Evolutionary conservation across 2,329 filamentous ascomycete genomes (phyloP), one percentile per base, ranked within the genome.

Genomic region (Fusarium papillatum): DNA sequence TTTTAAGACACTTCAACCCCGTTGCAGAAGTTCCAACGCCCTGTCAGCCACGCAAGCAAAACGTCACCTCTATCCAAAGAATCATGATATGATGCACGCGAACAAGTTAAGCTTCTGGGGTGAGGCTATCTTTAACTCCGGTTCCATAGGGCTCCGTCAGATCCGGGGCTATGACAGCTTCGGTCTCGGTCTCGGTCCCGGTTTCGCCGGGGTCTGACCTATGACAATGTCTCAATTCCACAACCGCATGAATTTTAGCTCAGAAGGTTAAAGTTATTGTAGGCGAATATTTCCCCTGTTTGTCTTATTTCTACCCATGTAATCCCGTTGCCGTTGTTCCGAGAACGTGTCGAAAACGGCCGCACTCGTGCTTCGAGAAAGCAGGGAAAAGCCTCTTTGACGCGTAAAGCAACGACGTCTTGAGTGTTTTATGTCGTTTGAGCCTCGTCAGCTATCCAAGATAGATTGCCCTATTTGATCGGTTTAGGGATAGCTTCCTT

Each of bases 101-200:
- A 7, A 34, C 50, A 55, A 55, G 29, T 55, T 57, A 57, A 57
- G 50, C 50, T 22, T 57, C 50, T 34, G 4, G 11, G 7, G 13
- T 13, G 19, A 57, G 50, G 29, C 50, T 34, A 34, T 57, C 38
- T 29, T 61, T 29, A 41, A 39, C 36, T 61, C 36, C 36, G 36
- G 10, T 36, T 29, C 24, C 59, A 29, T 39, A 29, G n/a, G 50
- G 50, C 50, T 29, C 26, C 6, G 26, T n/a, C 10, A 55, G 50
- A n/a, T 55, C 17, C 50, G 29, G 50, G 26, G 50, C 24, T 60
- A 16, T 8, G 57, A 22, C 36, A 61, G 36, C 31, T 2, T 9
- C 29, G 29, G 29, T 31, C 19, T 61, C 59, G 59, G 59, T 61
- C 59, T 61, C 59, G 38, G 59, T 61, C 38, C 31, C 59, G 59